A percentile compares a stretch with the other conserved stretches of the same genome.
Conservation (phyloP, 164 flowering plant genomes). For the Saururus chinensis region DNA sequence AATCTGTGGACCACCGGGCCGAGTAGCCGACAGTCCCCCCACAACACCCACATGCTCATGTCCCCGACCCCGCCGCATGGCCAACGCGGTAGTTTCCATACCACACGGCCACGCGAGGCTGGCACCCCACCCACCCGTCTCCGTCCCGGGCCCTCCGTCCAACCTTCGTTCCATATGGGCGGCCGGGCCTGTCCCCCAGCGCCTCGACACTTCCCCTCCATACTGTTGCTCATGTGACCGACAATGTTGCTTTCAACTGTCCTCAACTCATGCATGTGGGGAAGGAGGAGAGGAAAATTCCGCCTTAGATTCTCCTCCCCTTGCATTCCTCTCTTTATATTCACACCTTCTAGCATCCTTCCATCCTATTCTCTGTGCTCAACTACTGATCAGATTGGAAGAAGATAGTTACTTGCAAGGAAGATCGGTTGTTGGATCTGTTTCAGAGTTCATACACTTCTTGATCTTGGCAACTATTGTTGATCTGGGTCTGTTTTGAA, state of each 20-base stretch:
- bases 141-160: too few species aligned
- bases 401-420: neutral
- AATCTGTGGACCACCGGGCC: too few species aligned
- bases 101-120: neutral
- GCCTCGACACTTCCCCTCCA: neutral
- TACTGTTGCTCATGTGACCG: slow-evolving; percentile 12
- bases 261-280: slow-evolving; percentile 17
- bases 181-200: neutral
- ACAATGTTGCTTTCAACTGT: slow-evolving; percentile 21
- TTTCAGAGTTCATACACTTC: neutral
- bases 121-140: too few species aligned
- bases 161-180: neutral
- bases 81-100: neutral
- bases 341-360: neutral
- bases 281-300: too few species aligned
- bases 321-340: neutral
- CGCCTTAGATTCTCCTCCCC: too few species aligned
- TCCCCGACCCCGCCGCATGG: neutral
- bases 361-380: neutral
- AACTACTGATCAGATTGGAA: neutral
- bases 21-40: too few species aligned
- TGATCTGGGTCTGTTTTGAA: neutral
- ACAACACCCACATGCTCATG: neutral
- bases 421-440: too few species aligned
- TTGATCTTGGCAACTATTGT: neutral